Evolutionary conservation across 345 rosid species (phyloP).

Genomic region (Syzygium aromaticum): DNA sequence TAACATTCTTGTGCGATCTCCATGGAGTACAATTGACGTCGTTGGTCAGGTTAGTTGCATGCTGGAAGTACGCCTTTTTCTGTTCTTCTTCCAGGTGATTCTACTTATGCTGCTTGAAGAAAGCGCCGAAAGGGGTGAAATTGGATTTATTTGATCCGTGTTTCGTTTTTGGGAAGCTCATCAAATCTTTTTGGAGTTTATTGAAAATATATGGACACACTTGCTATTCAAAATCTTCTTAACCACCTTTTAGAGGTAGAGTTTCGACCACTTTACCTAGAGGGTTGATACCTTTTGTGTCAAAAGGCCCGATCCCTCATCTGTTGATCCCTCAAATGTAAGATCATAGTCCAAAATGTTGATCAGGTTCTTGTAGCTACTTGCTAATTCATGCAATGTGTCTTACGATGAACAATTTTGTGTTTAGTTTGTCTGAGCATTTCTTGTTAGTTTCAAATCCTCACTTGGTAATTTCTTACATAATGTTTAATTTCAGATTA

Average conservation of each 20-base stretch:
- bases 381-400: not conserved
- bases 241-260: not conserved
- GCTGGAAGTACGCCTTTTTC: not conserved
- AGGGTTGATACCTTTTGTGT: not conserved
- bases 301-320: not conserved
- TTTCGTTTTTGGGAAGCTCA: not conserved
- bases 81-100: not conserved
- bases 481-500: slow-evolving; percentile 39
- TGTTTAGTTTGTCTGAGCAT: not conserved
- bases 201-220: not conserved
- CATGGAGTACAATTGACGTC: slow-evolving; percentile 88
- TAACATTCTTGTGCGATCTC: slow-evolving; percentile 93
- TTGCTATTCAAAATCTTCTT: not conserved
- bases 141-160: not conserved
- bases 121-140: not conserved
- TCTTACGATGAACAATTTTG: not conserved
- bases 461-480: not conserved
- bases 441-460: not conserved
- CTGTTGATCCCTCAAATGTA: not conserved
- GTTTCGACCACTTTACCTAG: not conserved
- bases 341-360: not conserved
- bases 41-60: slow-evolving; percentile 61
- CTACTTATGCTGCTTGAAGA: not conserved
- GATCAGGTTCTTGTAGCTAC: not conserved
- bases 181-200: not conserved